Conservation (phyloP, 371 early-diverging fungal genomes). For the Mortierella sp. region DNA sequence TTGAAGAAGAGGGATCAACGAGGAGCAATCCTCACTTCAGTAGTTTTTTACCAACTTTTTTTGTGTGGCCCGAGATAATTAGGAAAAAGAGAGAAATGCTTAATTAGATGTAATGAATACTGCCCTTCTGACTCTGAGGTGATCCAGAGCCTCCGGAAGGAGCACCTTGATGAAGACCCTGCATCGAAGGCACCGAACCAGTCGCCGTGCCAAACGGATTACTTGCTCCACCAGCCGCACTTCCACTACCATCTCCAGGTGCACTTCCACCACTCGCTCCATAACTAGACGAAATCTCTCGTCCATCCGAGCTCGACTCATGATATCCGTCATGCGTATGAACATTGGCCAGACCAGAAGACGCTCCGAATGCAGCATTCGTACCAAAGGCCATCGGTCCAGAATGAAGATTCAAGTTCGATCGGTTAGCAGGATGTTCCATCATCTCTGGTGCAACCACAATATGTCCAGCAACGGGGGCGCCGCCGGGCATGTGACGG, state of each 20-base stretch:
- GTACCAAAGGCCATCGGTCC: constrained; percentile 55
- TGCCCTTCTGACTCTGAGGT: constrained; percentile 53
- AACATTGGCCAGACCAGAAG: constrained; percentile 39
- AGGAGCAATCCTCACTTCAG: no score
- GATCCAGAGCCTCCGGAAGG: constrained; percentile 42
- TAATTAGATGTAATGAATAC: constrained; percentile 50
- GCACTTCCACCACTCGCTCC: constrained; percentile 42
- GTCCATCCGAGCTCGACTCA: constrained; percentile 47
- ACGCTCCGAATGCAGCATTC: constrained; percentile 33
- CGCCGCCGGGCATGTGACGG: constrained; percentile 36
- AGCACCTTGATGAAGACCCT: no score
- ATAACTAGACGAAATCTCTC: constrained; percentile 39
- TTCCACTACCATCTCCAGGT: constrained; percentile 16
- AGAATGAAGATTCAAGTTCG: constrained; percentile 43
- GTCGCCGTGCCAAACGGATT: constrained; percentile 31
- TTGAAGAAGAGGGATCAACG: no score
- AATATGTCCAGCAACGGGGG: constrained; percentile 46
- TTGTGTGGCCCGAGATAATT: no score
- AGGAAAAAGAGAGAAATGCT: neutral
- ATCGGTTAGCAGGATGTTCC: constrained; percentile 54
- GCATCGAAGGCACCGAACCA: constrained; percentile 16
- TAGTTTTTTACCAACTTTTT: no score
- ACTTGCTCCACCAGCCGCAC: constrained; percentile 7
- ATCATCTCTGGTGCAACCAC: constrained; percentile 54
- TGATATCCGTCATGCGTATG: constrained; percentile 46